Evolutionary conservation across 2,329 filamentous ascomycete species (phyloP).

Genomic region (Graphilbum ipis-grandicollis): DNA sequence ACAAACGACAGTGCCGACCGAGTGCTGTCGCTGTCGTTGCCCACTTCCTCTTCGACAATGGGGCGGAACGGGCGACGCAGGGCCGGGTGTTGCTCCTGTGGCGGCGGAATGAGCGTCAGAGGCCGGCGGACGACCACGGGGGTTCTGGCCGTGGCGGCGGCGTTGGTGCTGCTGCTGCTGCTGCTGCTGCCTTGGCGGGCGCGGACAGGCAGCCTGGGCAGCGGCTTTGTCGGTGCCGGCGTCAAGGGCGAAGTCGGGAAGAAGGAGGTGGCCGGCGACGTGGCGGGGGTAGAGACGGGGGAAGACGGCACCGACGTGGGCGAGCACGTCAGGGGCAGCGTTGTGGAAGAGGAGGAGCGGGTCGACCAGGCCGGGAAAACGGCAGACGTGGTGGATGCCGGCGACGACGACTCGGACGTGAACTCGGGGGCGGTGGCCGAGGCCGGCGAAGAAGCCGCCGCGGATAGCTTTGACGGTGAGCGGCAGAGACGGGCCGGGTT

Average conservation of each 20-base stretch:
- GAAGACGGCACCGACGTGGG: background rate
- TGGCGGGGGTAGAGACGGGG: no score
- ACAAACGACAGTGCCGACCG: background rate
- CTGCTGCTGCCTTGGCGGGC: background rate
- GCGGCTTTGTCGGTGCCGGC: background rate
- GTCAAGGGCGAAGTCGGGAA: background rate
- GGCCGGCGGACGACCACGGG: slow-evolving; percentile 18
- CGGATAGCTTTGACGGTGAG: slow-evolving; percentile 11
- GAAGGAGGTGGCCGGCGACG: background rate
- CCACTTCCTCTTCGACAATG: slow-evolving; percentile 14
- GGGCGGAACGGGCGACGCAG: slow-evolving; percentile 22
- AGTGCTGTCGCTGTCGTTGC: background rate
- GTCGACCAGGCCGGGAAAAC: no score
- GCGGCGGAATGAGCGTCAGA: slow-evolving; percentile 18
- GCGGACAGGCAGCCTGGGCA: background rate
- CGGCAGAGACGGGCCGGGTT: slow-evolving; percentile 17
- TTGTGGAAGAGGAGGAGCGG: background rate
- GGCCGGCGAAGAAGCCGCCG: slow-evolving; percentile 10
- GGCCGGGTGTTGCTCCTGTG: slow-evolving; percentile 34
- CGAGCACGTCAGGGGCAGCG: background rate
- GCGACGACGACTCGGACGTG: background rate
- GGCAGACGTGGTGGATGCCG: slow-evolving; percentile 7
- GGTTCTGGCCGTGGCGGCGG: background rate
- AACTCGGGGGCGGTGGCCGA: background rate
- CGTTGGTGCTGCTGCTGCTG: background rate